Conservation (phyloP, 352 stramenopile species). For the Blastocystis sp. region DNA sequence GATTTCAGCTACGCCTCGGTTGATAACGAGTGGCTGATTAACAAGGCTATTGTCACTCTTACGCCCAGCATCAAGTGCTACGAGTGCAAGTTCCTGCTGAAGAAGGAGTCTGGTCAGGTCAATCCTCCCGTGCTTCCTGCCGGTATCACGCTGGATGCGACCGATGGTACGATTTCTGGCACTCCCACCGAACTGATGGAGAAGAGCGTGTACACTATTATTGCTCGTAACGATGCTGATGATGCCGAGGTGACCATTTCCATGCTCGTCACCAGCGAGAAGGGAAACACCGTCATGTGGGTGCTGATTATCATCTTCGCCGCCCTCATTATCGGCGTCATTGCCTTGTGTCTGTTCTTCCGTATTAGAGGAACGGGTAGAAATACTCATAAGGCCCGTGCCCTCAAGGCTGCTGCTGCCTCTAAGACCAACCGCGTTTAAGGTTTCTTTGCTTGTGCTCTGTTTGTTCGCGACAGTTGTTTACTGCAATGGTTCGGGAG, state of each 20-base stretch:
- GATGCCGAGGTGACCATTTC: not conserved
- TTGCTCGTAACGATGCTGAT: constrained; percentile 24
- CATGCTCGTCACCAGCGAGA: constrained; percentile 27
- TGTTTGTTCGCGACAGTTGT: too few species aligned
- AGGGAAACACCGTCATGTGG: constrained; percentile 28
- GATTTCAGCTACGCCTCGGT: constrained; percentile 26
- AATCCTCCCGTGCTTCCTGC: constrained; percentile 31
- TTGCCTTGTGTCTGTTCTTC: constrained; percentile 34
- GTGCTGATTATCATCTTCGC: constrained; percentile 52
- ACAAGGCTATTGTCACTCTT: constrained; percentile 37
- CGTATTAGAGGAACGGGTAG: constrained; percentile 66
- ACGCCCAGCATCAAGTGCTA: constrained; percentile 21
- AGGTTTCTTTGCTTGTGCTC: constrained; percentile 1
- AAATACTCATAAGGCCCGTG: constrained; percentile 12
- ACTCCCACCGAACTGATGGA: constrained; percentile 63
- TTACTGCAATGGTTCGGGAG: too few species aligned
- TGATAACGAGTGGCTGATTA: constrained; percentile 29
- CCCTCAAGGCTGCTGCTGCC: constrained; percentile 48
- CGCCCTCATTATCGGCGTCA: constrained; percentile 43
- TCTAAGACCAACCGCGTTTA: constrained; percentile 55
- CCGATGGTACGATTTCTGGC: constrained; percentile 38
- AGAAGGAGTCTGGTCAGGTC: constrained; percentile 8
- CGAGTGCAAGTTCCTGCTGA: constrained; percentile 42
- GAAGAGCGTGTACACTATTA: constrained; percentile 7
- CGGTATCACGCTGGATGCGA: constrained; percentile 18